Percentiles rank a stretch among this genome's conserved stretches.
phyloP scores from a whole-genome alignment of 306 rosid species.

The Fagus sylvatica region DNA sequence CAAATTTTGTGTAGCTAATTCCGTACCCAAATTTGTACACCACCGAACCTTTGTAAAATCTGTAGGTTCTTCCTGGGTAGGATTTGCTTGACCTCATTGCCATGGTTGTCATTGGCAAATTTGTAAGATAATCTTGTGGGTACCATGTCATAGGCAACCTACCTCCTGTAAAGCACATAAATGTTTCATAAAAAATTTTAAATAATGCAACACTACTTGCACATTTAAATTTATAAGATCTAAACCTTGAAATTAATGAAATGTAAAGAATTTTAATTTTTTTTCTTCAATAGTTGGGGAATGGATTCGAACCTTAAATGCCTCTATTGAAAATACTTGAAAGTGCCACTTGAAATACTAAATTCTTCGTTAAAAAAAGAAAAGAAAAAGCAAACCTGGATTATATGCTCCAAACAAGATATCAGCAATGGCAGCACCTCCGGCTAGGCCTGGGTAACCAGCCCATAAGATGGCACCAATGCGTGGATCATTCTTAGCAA shows the following conservation, averaged over 20 bases:
- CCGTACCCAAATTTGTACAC: conserved; percentile 86
- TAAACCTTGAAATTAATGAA: too few species aligned
- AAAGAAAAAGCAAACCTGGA: conserved; percentile 47
- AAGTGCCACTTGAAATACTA: too few species aligned
- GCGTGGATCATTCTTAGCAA: too few species aligned
- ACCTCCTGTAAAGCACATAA: conserved; percentile 48
- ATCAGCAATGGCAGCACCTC: conserved; percentile 84
- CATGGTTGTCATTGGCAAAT: conserved; percentile 82
- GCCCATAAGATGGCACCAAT: too few species aligned
- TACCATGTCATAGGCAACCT: conserved; percentile 93
- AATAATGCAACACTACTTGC: too few species aligned
- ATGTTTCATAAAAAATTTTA: too few species aligned
- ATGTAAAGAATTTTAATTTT: too few species aligned
- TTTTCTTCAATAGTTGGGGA: too few species aligned
- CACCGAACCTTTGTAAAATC: conserved; percentile 77
- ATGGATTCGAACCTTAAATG: too few species aligned
- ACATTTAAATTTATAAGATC: too few species aligned
- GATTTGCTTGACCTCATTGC: conserved; percentile 61
- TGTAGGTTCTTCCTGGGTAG: conserved; percentile 84
- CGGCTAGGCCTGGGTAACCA: conserved; percentile 24
- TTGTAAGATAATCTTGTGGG: conserved; percentile 63
- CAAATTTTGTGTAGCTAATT: conserved; percentile 56
- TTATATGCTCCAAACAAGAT: conserved; percentile 56
- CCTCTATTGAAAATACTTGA: too few species aligned
- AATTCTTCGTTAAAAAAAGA: too few species aligned